Conservation (phyloP, 2,329 filamentous ascomycete genomes). For the Scedosporium boydii region DNA sequence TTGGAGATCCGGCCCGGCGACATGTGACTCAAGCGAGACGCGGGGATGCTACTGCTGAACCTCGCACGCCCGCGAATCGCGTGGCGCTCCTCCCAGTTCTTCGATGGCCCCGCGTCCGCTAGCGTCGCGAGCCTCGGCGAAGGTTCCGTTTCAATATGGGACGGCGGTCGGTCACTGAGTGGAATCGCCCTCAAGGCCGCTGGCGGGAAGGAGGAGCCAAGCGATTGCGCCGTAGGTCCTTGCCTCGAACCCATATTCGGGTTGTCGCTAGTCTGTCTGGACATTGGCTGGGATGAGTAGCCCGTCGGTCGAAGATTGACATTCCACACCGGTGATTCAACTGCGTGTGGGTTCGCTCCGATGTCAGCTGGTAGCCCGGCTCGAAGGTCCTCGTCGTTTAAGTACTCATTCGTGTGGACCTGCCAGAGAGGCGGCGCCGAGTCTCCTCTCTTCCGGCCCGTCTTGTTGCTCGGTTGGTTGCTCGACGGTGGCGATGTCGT, state of each 20-base stretch:
- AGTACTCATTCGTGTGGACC: conserved; percentile 6
- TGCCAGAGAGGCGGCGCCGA: conserved; percentile 11
- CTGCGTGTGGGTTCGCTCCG: conserved; percentile 13
- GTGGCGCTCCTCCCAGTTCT: conserved; percentile 15
- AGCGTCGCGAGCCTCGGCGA: conserved; percentile 25
- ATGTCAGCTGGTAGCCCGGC: conserved; percentile 4
- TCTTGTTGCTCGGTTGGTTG: background rate
- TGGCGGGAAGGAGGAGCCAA: conserved; percentile 12
- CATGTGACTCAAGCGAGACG: conserved; percentile 3
- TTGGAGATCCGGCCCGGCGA: conserved; percentile 2
- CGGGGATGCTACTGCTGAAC: conserved; percentile 7
- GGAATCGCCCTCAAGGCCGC: conserved; percentile 13
- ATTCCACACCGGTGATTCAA: conserved; percentile 12
- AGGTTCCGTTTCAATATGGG: conserved; percentile 34
- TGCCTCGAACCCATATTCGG: background rate
- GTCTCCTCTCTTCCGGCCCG: background rate
- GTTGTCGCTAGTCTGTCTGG: conserved; percentile 29
- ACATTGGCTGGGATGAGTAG: conserved; percentile 42
- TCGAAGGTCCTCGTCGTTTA: conserved; percentile 6
- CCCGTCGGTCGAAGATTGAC: conserved; percentile 19
- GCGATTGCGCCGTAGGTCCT: conserved; percentile 1
- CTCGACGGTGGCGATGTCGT: conserved; percentile 18
- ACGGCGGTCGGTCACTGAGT: conserved; percentile 20
- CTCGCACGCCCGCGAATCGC: background rate
- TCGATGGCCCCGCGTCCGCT: conserved; percentile 17